These are phyloP conservation scores for Flaveria bidentis DNA, from an alignment of 129 eudicot genomes.

Conservation along the genomic window DNA sequence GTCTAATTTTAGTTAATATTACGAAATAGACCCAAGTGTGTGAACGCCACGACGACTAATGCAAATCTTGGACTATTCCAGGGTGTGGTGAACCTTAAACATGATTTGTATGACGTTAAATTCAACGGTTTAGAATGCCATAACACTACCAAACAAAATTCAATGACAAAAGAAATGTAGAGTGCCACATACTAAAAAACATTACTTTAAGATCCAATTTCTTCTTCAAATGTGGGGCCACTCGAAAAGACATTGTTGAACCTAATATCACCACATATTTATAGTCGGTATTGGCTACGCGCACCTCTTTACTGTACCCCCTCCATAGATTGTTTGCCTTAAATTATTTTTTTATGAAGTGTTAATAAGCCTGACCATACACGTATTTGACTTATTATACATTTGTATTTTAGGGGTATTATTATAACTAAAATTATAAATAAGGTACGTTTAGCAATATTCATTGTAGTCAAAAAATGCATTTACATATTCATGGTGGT, in stretches of 20 bases:
- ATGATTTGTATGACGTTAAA: neutral
- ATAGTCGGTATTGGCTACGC: neutral
- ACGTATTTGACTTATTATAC: no score
- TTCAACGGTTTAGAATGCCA: neutral
- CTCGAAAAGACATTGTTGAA: constrained; percentile 22
- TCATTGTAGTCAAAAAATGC: neutral
- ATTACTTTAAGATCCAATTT: constrained; percentile 22
- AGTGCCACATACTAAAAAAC: neutral
- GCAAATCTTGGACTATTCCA: neutral
- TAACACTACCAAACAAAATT: neutral
- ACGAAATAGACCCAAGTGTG: neutral
- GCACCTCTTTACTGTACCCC: no score
- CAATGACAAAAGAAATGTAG: neutral
- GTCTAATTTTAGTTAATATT: no score
- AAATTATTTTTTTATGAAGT: no score
- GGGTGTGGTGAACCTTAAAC: neutral
- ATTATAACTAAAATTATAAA: no score
- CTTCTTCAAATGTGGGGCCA: constrained; percentile 16
- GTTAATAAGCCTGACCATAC: no score
- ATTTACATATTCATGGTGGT: constrained; percentile 3
- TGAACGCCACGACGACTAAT: neutral
- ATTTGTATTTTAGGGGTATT: no score
- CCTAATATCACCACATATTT: constrained; percentile 26
- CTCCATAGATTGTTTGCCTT: no score
- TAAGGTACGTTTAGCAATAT: no score